phyloP scores from a whole-genome alignment of 306 rosid species.

The Malus asiatica region DNA sequence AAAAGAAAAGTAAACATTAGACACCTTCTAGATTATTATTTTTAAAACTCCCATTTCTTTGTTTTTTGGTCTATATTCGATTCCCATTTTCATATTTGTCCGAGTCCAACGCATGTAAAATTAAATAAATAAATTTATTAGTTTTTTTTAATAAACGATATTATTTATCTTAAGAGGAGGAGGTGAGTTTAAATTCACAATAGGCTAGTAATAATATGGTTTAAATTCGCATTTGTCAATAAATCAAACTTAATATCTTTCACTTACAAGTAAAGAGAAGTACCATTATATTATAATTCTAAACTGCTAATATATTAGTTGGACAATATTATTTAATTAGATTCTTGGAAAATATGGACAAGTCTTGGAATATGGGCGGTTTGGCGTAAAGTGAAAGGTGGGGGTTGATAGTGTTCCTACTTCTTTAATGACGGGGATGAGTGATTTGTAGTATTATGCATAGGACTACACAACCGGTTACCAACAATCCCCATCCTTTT shows the following conservation, averaged over 20 bases:
- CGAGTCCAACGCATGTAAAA: background rate
- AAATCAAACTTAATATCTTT: no score
- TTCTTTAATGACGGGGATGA: background rate
- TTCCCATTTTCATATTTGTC: background rate
- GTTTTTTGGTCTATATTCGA: background rate
- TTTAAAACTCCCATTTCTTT: background rate
- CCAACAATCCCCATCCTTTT: background rate
- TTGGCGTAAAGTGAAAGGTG: background rate
- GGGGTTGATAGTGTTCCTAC: background rate
- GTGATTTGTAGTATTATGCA: background rate
- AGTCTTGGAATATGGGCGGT: background rate
- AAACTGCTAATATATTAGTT: no score
- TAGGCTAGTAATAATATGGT: accelerated
- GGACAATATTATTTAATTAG: no score
- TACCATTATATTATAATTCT: accelerated
- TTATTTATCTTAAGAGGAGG: no score
- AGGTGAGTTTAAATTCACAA: no score
- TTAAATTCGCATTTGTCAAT: accelerated
- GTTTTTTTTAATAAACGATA: no score
- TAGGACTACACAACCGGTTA: background rate
- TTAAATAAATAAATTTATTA: background rate
- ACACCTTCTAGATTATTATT: background rate
- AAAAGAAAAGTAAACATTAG: background rate
- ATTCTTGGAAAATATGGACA: background rate
- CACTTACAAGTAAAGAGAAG: no score